Evolutionary conservation across 345 rosid species (phyloP).

Genomic region (Eucalyptus paniculata): DNA sequence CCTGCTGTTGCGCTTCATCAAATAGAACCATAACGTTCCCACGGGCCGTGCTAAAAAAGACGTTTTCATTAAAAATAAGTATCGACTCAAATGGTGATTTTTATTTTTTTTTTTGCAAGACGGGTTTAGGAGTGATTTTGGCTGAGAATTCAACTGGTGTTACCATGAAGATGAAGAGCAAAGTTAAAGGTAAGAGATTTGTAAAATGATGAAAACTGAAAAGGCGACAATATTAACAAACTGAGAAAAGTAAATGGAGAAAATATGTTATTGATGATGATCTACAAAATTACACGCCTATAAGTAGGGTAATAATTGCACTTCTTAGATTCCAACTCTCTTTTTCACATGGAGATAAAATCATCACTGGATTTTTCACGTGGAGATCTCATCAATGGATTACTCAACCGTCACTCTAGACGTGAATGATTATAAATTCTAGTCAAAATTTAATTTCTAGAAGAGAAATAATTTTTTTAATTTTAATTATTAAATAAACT

Average conservation of each 20-base stretch:
- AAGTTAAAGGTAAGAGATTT: neutral
- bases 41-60: neutral
- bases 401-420: accelerated
- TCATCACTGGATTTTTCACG: neutral
- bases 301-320: neutral
- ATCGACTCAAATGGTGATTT: neutral
- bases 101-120: neutral
- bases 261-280: neutral
- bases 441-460: no score
- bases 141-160: neutral
- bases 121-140: neutral
- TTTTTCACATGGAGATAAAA: neutral
- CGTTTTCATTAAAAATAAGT: neutral
- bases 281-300: neutral
- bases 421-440: no score
- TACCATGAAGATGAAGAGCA: neutral
- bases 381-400: neutral
- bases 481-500: accelerated
- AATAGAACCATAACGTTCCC: neutral
- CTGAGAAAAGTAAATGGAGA: neutral
- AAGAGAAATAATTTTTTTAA: no score
- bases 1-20: neutral
- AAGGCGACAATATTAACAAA: neutral
- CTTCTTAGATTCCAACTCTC: neutral
- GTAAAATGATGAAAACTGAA: neutral